Conservation (phyloP, 2,329 filamentous ascomycete species). For the Aspergillus quadrilineatus region DNA sequence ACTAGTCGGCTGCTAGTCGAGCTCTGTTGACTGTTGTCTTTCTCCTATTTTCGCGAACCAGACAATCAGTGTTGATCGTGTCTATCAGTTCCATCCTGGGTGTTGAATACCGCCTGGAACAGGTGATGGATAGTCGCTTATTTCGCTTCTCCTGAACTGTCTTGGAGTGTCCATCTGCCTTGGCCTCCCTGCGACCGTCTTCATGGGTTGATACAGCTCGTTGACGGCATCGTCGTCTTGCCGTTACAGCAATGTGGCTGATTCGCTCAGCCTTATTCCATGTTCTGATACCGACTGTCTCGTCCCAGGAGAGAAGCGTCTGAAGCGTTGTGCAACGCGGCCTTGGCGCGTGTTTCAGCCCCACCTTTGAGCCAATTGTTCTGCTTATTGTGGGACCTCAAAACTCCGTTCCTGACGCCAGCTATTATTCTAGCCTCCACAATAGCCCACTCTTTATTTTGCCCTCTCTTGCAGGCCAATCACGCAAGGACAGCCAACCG, state of each 20-base stretch:
- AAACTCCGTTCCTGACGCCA: slow-evolving; percentile 22
- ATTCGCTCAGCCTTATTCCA: slow-evolving; percentile 1
- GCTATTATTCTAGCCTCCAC: slow-evolving; percentile 11
- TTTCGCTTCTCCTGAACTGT: not conserved
- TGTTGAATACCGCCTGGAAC: not conserved
- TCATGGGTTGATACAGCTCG: not conserved
- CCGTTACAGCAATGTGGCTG: not conserved
- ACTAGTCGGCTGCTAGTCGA: slow-evolving; percentile 15
- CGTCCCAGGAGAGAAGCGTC: slow-evolving; percentile 15
- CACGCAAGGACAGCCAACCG: not conserved
- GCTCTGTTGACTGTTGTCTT: slow-evolving; percentile 7
- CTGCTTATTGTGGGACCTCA: not conserved
- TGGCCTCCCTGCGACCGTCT: not conserved
- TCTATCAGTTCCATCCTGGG: slow-evolving; percentile 13
- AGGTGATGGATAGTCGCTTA: not conserved
- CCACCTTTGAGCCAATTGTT: slow-evolving; percentile 8
- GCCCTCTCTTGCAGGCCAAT: slow-evolving; percentile 15
- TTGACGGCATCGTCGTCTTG: not conserved
- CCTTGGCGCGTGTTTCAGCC: slow-evolving; percentile 22
- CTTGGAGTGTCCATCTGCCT: not conserved
- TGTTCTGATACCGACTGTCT: slow-evolving; percentile 4
- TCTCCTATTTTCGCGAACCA: slow-evolving; percentile 9
- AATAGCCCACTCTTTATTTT: slow-evolving; percentile 8
- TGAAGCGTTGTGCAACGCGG: slow-evolving; percentile 16
- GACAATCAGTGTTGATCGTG: slow-evolving; percentile 10